phyloP scores from a whole-genome alignment of 169 alveolate genomes.

The Plasmodium relictum region DNA sequence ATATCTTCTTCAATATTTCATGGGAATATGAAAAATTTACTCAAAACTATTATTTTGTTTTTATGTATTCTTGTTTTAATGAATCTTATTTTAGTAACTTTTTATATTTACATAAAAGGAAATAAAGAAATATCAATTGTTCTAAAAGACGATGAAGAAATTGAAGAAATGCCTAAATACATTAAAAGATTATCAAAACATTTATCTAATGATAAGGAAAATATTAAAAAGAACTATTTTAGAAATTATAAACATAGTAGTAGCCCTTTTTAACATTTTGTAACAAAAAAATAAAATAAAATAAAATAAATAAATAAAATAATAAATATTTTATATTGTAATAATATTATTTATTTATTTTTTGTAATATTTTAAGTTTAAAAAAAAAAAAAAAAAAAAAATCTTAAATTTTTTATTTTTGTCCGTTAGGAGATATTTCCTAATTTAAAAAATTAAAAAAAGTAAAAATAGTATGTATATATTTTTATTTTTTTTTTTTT shows the following conservation, averaged over 20 bases:
- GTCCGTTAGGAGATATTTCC: neutral
- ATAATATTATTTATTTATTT: no score
- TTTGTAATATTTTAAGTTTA: no score
- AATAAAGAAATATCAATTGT: conserved; percentile 27
- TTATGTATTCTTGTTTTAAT: conserved; percentile 18
- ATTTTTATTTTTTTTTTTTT: neutral
- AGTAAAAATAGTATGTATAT: neutral
- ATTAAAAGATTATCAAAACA: conserved; percentile 24
- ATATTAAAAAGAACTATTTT: conserved; percentile 9
- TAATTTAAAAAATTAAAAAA: neutral
- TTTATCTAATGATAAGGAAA: neutral
- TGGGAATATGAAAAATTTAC: conserved; percentile 20
- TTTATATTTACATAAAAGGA: conserved; percentile 17
- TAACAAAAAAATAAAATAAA: neutral
- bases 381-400: conserved; percentile 1
- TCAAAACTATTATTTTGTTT: neutral
- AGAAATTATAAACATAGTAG: conserved; percentile 7
- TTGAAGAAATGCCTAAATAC: conserved; percentile 39
- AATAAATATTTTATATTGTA: no score
- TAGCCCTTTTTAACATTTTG: conserved; percentile 10
- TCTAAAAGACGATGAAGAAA: neutral
- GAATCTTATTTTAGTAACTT: neutral
- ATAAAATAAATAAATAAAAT: neutral
- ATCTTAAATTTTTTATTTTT: no score
- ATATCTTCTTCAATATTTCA: conserved; percentile 48